Base-by-base conservation (phyloP, 306 rosid species). In the Fragaria ananassa region DNA sequence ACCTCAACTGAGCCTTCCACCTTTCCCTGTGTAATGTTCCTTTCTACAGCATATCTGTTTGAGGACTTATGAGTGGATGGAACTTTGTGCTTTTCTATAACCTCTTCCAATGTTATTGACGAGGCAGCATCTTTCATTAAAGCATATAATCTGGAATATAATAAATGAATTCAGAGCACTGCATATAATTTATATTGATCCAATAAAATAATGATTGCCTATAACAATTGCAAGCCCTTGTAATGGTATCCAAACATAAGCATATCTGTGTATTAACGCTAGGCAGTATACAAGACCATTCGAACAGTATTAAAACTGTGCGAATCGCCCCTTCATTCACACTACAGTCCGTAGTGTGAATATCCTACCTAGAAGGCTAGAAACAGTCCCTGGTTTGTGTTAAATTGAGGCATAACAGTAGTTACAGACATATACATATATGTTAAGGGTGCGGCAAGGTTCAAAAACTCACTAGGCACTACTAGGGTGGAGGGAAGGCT, bases 1-100 rank as follows among this genome's bases (percentile, higher is more conserved):
- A 92, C 99, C 86, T 87, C 91, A 77, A 90, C 89, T 74, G 96
- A 83, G 45, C 90, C 92, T 79, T 92, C 97, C 91, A 95, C 83
- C 87, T 91, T 95, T 46, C 97, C 99, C 72, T 75, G 46, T 42
- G 90, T 90, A 72, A 92, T 89, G 84, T 80, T 89, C 89, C 68
- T 92, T 66, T 92, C 99, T 78, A 88, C 91, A 19, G 78, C 70
- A 77, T 34, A 67, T 74, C 69, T 89, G 57, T 81, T 77, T 0
- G 86, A 83, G 65, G 76, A 51, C 27, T 85, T 44, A 75, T 90
- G 92, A 82, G 96, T 85, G 49, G 87, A 80, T 67, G 86, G 83
- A 78, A 86, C 76, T 75, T 85, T 86, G 76, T 87, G 90, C 76
- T 84, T 89, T 87, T 72, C 49, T 68, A 79, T 58, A 42, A 95